Base-by-base conservation (phyloP, 768 basidiomycete species). In the Amanita pallidorosea region DNA sequence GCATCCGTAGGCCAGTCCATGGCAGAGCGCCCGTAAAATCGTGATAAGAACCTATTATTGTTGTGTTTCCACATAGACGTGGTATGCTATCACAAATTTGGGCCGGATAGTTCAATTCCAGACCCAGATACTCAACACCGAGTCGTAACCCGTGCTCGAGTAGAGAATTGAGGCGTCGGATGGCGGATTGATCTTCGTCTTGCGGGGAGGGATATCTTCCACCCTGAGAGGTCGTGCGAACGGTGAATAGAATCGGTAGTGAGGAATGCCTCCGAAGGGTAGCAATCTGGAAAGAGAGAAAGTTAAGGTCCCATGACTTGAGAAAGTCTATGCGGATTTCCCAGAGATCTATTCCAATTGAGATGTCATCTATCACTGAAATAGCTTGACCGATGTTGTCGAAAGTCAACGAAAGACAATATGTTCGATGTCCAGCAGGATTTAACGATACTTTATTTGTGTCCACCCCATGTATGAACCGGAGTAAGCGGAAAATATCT, bases 291-390 rank as follows among this genome's bases (percentile, higher is more conserved):
- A 72, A 70, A 1, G 78, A 71, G 41, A 90, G 81, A 58, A 83
- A 87, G 3, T 68, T 63, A 31, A 47, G 56, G 45, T 63, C 60
- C 42, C 56, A 55, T 3, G 58, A 76, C 4, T 72, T 73, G 15
- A 90, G 70, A 11, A 89, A 71, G 59, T 90, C 87, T 8, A 83
- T 83, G 11, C 87, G 80, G 11, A 89, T 63, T 61, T 88, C 87
- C 57, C 88, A 69, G 0, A 84, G 85, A 58, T 89, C 85, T 7
- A 80, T 80, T 7, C 87, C 88, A 2, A 70, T 66, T 1, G 73
- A 76, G 46, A 90, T 60, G 35, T 79, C 75, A 25, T 79, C 73
- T 22, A 89, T 67, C 43, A 73, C 56, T 5, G 67, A 65, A 43
- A 86, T 65, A 0, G 78, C 76, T 4, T 77, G 73, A 13, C 70